Base-by-base conservation (phyloP, 2,329 filamentous ascomycete species). In the Venturiaceae sp. region DNA sequence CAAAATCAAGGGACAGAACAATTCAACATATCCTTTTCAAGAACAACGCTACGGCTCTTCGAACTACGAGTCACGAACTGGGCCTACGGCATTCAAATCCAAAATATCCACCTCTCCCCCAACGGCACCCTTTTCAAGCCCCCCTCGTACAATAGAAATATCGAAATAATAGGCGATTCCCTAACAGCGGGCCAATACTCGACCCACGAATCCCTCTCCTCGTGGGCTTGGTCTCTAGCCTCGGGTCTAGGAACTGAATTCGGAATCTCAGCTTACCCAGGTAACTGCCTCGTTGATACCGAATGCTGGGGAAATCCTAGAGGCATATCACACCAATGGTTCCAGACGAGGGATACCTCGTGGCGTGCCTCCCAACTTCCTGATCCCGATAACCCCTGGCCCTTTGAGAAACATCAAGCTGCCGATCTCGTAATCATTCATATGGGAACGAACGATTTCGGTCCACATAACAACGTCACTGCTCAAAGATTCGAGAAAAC, bases 31-130 rank as follows among this genome's bases (percentile, higher is more conserved):
- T 57, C 11, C n/a, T 4, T 26, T 8, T 28, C 3, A 4, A 50
- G 16, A 50, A 34, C 44, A 9, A 72, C 66, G 41, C 76, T 76
- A 1, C 74, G 75, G 33, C 76, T 73, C 0, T 82, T 84, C 59
- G 81, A 84, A 65, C 68, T 84, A 63, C 72, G 81, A 65, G 81
- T 84, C 16, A 81, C 81, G 1, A 85, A 85, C 63, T 85, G 80
- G 81, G 80, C 75, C 16, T 80, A 79, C 63, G 81, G 81, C 11
- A 75, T 84, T 3, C 82, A 85, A 66, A 77, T 85, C 47, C 70
- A 72, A 19, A 71, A 75, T 7, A 73, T 84, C 2, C 78, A 82
- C 57, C 71, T 83, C 14, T 73, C 71, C 1, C 66, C 70, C 3
- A 72, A 72, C 5, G 71, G 75, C 37, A 70, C 69, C 21, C 70